Evolutionary conservation across 2,329 filamentous ascomycete species (phyloP).

Genomic region (Monosporascus sp.): DNA sequence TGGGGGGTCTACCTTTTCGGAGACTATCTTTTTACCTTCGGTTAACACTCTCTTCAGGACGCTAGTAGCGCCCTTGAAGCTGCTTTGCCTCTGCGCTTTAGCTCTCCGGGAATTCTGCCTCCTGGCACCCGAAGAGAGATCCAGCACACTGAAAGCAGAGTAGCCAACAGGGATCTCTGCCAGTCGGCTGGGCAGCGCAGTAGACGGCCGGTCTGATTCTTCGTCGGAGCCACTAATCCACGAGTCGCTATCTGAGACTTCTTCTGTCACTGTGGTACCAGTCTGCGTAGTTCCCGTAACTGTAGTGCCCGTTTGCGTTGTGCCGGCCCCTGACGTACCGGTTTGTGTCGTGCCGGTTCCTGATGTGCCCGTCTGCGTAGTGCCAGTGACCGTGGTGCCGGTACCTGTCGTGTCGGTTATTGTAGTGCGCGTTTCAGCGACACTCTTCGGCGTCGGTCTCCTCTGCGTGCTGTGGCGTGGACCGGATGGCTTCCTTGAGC

Average conservation of each 20-base stretch:
- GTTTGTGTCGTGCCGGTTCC: neutral
- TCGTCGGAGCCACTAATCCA: conserved; percentile 29
- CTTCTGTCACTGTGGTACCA: conserved; percentile 24
- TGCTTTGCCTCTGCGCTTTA: conserved; percentile 49
- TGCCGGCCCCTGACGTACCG: neutral
- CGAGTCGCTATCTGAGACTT: conserved; percentile 27
- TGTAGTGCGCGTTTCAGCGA: conserved; percentile 2
- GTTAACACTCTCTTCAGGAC: conserved; percentile 60
- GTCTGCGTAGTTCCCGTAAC: conserved; percentile 20
- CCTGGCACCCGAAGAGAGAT: conserved; percentile 47
- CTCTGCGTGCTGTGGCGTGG: conserved; percentile 14
- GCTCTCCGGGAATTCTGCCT: conserved; percentile 36
- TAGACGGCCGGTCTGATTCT: conserved; percentile 33
- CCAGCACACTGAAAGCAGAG: conserved; percentile 62
- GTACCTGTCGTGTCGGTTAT: neutral
- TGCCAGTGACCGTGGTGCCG: conserved; percentile 2
- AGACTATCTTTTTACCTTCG: conserved; percentile 60
- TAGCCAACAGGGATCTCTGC: conserved; percentile 60
- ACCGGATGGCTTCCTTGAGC: conserved; percentile 19
- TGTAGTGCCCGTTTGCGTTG: conserved; percentile 15
- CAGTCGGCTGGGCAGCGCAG: conserved; percentile 44
- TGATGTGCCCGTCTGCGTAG: conserved; percentile 15
- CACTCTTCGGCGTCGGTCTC: conserved; percentile 4
- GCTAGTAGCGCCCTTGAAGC: conserved; percentile 56
- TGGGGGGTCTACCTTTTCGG: conserved; percentile 51